A percentile compares a stretch with the other conserved stretches of the same genome.
Conservation (phyloP, 352 stramenopile genomes). For the Globisporangium ultimum region DNA sequence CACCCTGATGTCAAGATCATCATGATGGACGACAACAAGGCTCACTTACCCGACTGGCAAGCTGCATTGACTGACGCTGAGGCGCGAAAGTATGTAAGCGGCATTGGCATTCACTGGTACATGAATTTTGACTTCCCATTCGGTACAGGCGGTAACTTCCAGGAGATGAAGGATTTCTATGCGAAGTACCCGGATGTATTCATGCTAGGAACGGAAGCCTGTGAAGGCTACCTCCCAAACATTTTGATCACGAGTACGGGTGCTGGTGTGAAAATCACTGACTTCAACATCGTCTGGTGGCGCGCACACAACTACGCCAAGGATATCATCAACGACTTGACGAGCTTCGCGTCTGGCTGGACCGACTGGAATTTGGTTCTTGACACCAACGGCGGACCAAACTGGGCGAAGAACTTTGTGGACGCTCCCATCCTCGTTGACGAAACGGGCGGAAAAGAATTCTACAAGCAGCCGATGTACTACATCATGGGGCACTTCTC, state of each 20-base stretch:
- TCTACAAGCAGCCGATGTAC: conserved; percentile 75
- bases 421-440: conserved; percentile 66
- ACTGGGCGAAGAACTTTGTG: conserved; percentile 67
- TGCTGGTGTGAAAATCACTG: conserved; percentile 33
- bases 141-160: conserved; percentile 35
- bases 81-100: conserved; percentile 69
- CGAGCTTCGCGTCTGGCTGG: conserved; percentile 65
- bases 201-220: conserved; percentile 81
- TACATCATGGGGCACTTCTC: conserved; percentile 66
- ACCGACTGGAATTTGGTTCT: conserved; percentile 85
- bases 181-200: conserved; percentile 64
- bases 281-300: conserved; percentile 49
- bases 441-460: conserved; percentile 30
- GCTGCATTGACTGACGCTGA: conserved; percentile 43
- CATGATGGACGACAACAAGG: conserved; percentile 82
- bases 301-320: conserved; percentile 68
- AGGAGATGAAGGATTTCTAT: conserved; percentile 50
- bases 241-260: conserved; percentile 36
- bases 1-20: conserved; percentile 85
- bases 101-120: conserved; percentile 88
- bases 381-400: conserved; percentile 53
- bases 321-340: conserved; percentile 82
- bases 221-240: conserved; percentile 54
- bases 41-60: conserved; percentile 35
- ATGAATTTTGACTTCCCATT: conserved; percentile 54